phyloP scores from a whole-genome alignment of 2,329 filamentous ascomycete species.

The Sporothrix variecibatus region DNA sequence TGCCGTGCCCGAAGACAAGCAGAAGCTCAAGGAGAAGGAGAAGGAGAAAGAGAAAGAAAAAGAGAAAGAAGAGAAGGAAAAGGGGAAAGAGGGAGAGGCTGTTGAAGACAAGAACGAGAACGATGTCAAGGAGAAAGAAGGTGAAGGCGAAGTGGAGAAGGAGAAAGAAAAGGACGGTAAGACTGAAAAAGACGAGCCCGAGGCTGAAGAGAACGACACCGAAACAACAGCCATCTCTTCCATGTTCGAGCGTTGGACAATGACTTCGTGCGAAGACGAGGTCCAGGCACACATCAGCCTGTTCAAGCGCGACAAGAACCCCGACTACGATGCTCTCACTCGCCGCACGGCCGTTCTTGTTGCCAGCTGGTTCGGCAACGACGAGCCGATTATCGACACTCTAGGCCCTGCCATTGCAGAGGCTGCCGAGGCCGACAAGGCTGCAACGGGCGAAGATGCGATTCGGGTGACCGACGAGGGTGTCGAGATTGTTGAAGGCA shows the following conservation, averaged over 20 bases:
- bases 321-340: constrained; percentile 64
- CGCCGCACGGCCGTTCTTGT: constrained; percentile 60
- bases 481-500: constrained; percentile 25
- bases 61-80: not conserved
- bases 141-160: not conserved
- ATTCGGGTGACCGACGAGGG: constrained; percentile 30
- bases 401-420: constrained; percentile 34
- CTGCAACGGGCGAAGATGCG: constrained; percentile 29
- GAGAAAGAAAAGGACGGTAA: constrained; percentile 36
- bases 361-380: constrained; percentile 57
- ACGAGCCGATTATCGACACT: constrained; percentile 46
- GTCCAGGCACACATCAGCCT: constrained; percentile 70
- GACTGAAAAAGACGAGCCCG: constrained; percentile 39
- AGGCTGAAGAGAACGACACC: not conserved
- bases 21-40: not conserved
- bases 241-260: constrained; percentile 57
- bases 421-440: constrained; percentile 32
- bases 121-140: not conserved
- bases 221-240: constrained; percentile 24
- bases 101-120: not conserved
- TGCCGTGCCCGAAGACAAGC: constrained; percentile 49
- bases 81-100: not conserved
- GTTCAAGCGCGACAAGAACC: constrained; percentile 64
- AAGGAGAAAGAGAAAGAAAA: not conserved
- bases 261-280: constrained; percentile 69